Percentiles rank a stretch among this genome's conserved stretches.
Conservation (phyloP, 768 basidiomycete species). For the Mycena polygramma region DNA sequence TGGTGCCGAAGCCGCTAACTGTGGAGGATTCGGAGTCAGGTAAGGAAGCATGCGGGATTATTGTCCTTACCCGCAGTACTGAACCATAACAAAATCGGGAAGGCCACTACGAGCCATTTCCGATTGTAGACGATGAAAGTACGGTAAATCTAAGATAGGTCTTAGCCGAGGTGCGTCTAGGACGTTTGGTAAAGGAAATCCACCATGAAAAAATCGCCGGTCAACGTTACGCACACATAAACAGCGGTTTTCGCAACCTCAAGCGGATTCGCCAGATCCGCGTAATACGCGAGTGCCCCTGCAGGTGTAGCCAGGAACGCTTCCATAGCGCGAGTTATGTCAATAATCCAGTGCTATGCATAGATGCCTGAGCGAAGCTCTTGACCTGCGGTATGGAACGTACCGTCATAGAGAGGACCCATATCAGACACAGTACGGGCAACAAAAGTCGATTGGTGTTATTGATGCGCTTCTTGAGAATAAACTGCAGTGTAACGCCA, state of each 20-base stretch:
- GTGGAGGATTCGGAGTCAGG: too few relatives aligned
- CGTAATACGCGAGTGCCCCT: slow-evolving; percentile 7
- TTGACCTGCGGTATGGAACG: too few relatives aligned
- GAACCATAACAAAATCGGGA: slow-evolving; percentile 23
- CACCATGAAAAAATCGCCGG: slow-evolving; percentile 26
- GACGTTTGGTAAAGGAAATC: background rate
- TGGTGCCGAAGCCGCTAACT: slow-evolving; percentile 8
- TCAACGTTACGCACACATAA: background rate
- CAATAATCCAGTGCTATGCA: slow-evolving; percentile 29
- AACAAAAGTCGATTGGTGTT: too few relatives aligned
- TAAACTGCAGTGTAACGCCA: too few relatives aligned
- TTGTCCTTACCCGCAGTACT: slow-evolving; percentile 6
- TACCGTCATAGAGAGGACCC: too few relatives aligned
- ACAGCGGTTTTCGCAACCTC: too few relatives aligned
- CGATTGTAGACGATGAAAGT: slow-evolving; percentile 30
- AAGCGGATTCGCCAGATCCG: too few relatives aligned
- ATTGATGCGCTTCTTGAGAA: too few relatives aligned
- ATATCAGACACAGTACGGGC: too few relatives aligned
- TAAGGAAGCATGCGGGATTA: too few relatives aligned
- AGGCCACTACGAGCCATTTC: slow-evolving; percentile 2
- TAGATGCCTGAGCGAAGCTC: too few relatives aligned
- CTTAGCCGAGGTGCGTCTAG: too few relatives aligned
- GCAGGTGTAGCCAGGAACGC: slow-evolving; percentile 19
- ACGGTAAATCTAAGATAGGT: slow-evolving; percentile 34
- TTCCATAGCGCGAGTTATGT: slow-evolving; percentile 12